phyloP scores from a whole-genome alignment of 805 yeast species.

The Candida saitoana region DNA sequence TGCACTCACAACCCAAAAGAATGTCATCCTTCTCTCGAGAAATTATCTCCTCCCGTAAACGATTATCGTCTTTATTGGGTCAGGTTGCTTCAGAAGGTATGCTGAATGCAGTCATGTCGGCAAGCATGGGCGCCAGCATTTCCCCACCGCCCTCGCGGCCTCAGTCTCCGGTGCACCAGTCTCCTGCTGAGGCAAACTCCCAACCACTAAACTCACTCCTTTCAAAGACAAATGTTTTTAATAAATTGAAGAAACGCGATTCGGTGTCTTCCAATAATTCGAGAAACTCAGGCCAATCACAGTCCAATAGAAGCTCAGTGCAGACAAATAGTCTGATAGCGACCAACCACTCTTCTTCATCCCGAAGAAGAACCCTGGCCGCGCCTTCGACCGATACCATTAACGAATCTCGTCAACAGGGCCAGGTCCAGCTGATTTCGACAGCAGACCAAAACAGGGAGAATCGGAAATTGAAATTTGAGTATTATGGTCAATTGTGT shows the following conservation, averaged over 20 bases:
- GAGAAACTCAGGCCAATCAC: too few relatives aligned
- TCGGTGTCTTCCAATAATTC: conserved; percentile 27
- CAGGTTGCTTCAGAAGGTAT: not conserved
- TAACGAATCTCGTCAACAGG: conserved; percentile 8
- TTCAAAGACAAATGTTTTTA: conserved; percentile 34
- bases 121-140: too few relatives aligned
- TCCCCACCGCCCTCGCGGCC: too few relatives aligned
- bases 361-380: conserved; percentile 10
- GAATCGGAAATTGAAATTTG: conserved; percentile 28
- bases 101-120: too few relatives aligned
- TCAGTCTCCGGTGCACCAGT: not conserved
- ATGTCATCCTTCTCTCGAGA: conserved; percentile 6
- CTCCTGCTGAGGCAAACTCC: not conserved
- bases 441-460: conserved; percentile 23
- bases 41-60: conserved; percentile 11
- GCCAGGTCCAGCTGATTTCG: conserved; percentile 4
- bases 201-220: conserved; percentile 8
- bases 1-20: not conserved
- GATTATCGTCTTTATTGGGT: conserved; percentile 17
- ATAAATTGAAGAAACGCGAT: conserved; percentile 33
- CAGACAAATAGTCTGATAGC: not conserved
- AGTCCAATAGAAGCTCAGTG: not conserved
- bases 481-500: conserved; percentile 29
- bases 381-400: conserved; percentile 14
- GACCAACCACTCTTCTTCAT: not conserved